Evolutionary conservation across 129 eudicot genomes (phyloP).

Genomic region (Flaveria brownii): DNA sequence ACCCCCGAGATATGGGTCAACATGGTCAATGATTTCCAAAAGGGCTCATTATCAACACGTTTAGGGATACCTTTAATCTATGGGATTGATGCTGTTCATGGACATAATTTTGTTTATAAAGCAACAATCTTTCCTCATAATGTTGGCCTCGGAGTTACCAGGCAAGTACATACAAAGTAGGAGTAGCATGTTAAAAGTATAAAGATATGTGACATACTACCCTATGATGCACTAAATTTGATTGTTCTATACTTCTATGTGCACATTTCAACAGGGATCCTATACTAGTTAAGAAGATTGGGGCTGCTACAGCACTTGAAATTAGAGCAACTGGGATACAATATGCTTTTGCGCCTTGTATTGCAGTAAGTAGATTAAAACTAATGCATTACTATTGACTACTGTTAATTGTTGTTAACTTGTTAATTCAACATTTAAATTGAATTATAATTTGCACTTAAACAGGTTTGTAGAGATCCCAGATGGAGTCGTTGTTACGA

Average conservation of each 20-base stretch:
- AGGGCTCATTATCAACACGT: conserved; percentile 38
- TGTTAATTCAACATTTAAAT: neutral
- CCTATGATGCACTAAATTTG: neutral
- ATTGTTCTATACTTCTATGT: neutral
- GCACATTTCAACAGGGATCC: conserved; percentile 55
- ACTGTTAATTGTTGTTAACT: too few relatives aligned
- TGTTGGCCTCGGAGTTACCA: conserved; percentile 46
- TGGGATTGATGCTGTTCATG: conserved; percentile 46
- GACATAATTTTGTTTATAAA: conserved; percentile 38
- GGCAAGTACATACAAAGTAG: conserved; percentile 29
- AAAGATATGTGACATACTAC: neutral
- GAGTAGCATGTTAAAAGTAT: conserved; percentile 4
- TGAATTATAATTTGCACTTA: neutral
- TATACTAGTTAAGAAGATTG: conserved; percentile 65
- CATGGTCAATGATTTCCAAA: conserved; percentile 33
- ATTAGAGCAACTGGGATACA: conserved; percentile 80
- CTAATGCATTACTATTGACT: neutral
- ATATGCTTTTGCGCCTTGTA: conserved; percentile 74
- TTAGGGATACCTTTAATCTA: conserved; percentile 40
- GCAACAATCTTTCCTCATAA: conserved; percentile 48
- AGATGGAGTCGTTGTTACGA: conserved; percentile 60
- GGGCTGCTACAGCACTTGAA: conserved; percentile 85
- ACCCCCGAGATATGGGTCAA: conserved; percentile 42
- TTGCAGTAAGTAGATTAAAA: conserved; percentile 47
- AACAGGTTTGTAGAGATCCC: conserved; percentile 58